Percentiles rank a stretch among this genome's conserved stretches.
phyloP scores from a whole-genome alignment of 2,329 filamentous ascomycete genomes.

The Onygena corvina region DNA sequence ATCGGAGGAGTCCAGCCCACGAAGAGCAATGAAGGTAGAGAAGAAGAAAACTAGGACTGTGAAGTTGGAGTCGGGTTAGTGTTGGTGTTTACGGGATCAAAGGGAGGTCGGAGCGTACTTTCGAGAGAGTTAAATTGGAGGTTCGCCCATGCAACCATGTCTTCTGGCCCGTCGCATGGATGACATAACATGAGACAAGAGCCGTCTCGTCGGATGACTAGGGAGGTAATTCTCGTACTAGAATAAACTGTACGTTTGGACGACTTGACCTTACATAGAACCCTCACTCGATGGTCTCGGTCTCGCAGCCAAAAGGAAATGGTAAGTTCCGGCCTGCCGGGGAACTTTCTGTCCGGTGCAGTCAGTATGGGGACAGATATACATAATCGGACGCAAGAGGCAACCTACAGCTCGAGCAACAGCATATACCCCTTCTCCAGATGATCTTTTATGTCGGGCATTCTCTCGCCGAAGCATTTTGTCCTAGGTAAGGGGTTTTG shows the following conservation, averaged over 20 bases:
- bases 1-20: conserved; percentile 41
- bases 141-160: conserved; percentile 39
- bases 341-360: conserved; percentile 34
- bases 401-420: conserved; percentile 28
- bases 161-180: conserved; percentile 24
- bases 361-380: conserved; percentile 9
- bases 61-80: background rate
- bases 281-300: conserved; percentile 41
- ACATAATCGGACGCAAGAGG: background rate
- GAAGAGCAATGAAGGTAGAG: conserved; percentile 45
- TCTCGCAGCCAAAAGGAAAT: conserved; percentile 43
- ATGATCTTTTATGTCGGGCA: conserved; percentile 21
- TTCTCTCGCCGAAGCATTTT: conserved; percentile 25
- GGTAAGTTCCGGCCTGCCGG: conserved; percentile 33
- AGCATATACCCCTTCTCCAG: conserved; percentile 29
- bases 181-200: conserved; percentile 31
- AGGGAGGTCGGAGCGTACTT: conserved; percentile 27
- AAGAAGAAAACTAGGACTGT: conserved; percentile 47
- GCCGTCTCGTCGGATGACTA: conserved; percentile 29
- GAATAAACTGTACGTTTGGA: conserved; percentile 33
- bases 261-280: conserved; percentile 40
- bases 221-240: conserved; percentile 41
- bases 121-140: conserved; percentile 46
- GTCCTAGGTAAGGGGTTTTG: conserved; percentile 20
- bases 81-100: background rate